Conservation (phyloP, 805 yeast species). For the Grigorovia humatica region DNA sequence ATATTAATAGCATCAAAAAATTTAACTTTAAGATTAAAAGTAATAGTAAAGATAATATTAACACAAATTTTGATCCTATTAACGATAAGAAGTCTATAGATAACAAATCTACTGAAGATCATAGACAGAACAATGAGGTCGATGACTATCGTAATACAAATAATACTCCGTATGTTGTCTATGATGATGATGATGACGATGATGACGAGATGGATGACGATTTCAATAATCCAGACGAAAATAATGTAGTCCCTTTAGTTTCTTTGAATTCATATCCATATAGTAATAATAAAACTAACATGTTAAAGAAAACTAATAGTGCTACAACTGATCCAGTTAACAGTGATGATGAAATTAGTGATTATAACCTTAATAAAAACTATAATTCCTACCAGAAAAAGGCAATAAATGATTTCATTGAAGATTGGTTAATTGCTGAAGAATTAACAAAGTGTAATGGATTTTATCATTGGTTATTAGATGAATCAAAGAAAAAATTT, state of each 20-base stretch:
- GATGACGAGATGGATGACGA: not conserved
- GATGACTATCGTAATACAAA: not conserved
- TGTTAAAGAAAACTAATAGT: not conserved
- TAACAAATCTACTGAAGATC: not conserved
- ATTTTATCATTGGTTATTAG: slow-evolving; percentile 25
- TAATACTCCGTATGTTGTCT: not conserved
- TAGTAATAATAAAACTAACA: not conserved
- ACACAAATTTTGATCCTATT: not conserved
- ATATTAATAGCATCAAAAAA: not conserved
- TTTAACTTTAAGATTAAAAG: not conserved
- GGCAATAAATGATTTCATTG: slow-evolving; percentile 21
- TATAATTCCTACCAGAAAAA: slow-evolving; percentile 7
- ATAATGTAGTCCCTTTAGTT: not conserved
- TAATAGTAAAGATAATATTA: not conserved
- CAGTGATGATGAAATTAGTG: not conserved
- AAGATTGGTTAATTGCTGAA: slow-evolving; percentile 24
- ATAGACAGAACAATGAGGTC: not conserved
- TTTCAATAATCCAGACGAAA: not conserved
- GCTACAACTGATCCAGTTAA: not conserved
- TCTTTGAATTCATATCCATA: not conserved
- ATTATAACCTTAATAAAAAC: not conserved
- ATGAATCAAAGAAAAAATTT: slow-evolving; percentile 18
- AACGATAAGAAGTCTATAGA: not conserved
- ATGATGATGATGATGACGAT: not conserved
- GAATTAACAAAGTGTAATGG: slow-evolving; percentile 26